These are phyloP conservation scores for Hevea brasiliensis DNA, from an alignment of 345 rosid genomes.

Conservation along the genomic window DNA sequence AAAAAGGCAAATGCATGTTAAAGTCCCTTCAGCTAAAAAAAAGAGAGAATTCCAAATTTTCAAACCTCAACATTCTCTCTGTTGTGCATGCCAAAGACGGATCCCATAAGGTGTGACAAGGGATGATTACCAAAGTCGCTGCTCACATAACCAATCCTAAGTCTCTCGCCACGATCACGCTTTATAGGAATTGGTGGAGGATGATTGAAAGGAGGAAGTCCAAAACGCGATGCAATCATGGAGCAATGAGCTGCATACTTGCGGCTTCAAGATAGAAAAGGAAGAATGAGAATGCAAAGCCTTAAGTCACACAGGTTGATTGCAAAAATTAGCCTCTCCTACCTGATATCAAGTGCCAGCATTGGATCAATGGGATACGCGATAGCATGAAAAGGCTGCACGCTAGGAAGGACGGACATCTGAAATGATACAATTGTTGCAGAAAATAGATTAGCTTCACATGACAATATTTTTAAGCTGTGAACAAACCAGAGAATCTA, in stretches of 20 bases:
- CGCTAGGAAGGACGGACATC: conserved; percentile 96
- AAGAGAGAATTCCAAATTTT: neutral
- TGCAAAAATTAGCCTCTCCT: neutral
- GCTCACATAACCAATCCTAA: conserved; percentile 91
- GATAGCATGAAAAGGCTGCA: conserved; percentile 98
- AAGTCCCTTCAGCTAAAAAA: neutral
- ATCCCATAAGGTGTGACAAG: conserved; percentile 97
- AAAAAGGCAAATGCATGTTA: neutral
- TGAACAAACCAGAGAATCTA: neutral
- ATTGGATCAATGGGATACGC: conserved; percentile 95
- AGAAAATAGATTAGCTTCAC: neutral
- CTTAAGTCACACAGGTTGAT: neutral
- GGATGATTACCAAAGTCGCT: conserved; percentile 99
- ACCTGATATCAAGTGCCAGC: conserved; percentile 99
- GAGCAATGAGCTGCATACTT: conserved; percentile 96
- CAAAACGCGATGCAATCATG: conserved; percentile 78
- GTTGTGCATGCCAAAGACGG: conserved; percentile 98
- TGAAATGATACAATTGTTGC: conserved; percentile 29
- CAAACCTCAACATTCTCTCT: conserved; percentile 81
- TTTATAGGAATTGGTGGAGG: conserved; percentile 66
- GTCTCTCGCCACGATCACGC: conserved; percentile 57
- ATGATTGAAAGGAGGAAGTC: conserved; percentile 70
- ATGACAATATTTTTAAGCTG: too few species aligned
- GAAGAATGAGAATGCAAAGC: neutral
- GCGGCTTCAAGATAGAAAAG: conserved; percentile 51